Evolutionary conservation across 768 basidiomycete genomes (phyloP).

Genomic region (Leccinum arenicola): DNA sequence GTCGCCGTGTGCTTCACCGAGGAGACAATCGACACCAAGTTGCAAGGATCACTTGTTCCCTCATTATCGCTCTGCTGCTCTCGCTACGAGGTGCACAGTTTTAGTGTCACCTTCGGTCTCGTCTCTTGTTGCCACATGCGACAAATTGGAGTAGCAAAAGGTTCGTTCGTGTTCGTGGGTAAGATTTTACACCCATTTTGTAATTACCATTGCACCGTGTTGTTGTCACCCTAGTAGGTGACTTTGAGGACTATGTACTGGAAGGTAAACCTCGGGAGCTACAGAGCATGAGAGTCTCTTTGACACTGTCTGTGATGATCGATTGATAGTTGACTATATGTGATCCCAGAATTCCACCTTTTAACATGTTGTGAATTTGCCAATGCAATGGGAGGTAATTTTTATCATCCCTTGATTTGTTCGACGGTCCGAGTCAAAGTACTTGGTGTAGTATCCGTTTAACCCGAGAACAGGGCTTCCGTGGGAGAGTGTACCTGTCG

Average conservation of each 20-base stretch:
- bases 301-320: too few species aligned
- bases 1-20: conserved; percentile 75
- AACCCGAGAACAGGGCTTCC: conserved; percentile 20
- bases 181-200: not conserved
- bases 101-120: conserved; percentile 62
- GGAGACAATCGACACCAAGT: conserved; percentile 51
- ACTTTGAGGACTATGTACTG: conserved; percentile 50
- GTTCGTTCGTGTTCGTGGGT: conserved; percentile 41
- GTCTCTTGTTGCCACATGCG: conserved; percentile 85
- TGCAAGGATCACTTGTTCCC: conserved; percentile 88
- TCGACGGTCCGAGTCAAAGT: too few species aligned
- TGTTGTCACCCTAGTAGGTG: conserved; percentile 12
- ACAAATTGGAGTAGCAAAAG: conserved; percentile 72
- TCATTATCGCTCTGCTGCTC: conserved; percentile 80
- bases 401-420: too few species aligned
- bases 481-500: conserved; percentile 30
- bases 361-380: conserved; percentile 22
- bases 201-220: not conserved
- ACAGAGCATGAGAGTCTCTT: conserved; percentile 48
- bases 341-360: too few species aligned
- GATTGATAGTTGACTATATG: not conserved
- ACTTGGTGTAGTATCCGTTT: too few species aligned
- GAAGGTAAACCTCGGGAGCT: conserved; percentile 53
- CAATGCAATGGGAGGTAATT: conserved; percentile 32
- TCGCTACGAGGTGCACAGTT: conserved; percentile 78